A percentile compares a stretch with the other conserved stretches of the same genome.
Conservation (phyloP, 331 rosid species). For the Dryas integrifolia region DNA sequence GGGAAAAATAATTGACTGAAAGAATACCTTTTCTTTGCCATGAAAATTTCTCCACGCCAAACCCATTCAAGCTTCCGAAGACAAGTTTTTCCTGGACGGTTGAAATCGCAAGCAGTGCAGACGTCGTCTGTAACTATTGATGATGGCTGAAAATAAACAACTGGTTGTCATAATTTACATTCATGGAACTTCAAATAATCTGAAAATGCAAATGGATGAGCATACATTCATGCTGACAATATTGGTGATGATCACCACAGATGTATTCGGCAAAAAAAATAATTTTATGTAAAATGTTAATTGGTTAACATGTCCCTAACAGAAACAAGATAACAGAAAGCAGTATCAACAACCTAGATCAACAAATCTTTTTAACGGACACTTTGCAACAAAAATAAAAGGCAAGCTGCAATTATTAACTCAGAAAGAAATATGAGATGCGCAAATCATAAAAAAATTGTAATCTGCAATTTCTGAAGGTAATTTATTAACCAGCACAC, state of each 20-base stretch:
- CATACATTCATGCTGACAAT: not conserved
- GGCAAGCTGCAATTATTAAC: not conserved
- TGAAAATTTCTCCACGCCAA: conserved; percentile 97
- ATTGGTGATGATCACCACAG: not conserved
- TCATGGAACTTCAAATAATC: conserved; percentile 2
- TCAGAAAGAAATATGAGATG: not conserved
- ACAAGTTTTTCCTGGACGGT: conserved; percentile 94
- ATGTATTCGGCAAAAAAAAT: not conserved
- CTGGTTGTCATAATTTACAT: not conserved
- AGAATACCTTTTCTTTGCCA: conserved; percentile 77
- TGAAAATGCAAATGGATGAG: not conserved
- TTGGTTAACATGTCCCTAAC: not conserved
- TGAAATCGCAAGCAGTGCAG: conserved; percentile 99
- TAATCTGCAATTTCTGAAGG: conserved; percentile 20
- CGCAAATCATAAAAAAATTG: not conserved
- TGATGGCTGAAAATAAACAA: conserved; percentile 69
- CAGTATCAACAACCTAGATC: not conserved
- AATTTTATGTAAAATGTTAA: not conserved
- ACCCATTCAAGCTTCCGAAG: conserved; percentile 99
- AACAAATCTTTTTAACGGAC: not conserved
- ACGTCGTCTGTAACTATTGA: conserved; percentile 94
- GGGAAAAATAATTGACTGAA: not conserved
- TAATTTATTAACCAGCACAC: conserved; percentile 37
- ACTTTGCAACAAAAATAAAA: not conserved
- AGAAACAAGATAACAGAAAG: conserved; percentile 15